Evolutionary conservation across 441 rosid species (phyloP), one percentile per base, ranked within the genome.

Genomic region (Pelargonium citronellum): DNA sequence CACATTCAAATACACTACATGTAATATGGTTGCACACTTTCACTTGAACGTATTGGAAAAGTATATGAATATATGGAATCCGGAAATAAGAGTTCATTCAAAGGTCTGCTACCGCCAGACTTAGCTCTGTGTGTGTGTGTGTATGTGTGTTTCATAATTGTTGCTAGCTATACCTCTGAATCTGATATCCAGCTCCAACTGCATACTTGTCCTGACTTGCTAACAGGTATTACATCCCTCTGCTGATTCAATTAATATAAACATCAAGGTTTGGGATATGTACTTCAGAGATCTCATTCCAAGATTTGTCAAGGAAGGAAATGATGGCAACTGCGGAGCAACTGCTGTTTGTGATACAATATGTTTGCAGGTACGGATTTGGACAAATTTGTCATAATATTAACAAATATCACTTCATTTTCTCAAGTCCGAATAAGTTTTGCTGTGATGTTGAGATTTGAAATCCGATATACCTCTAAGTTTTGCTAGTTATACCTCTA

Each of bases 321-420:
- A 90, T 80, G 99, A 95, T 82, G 95, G 97, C 20, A 95, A 95
- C 37, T 86, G 78, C 72, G 99, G 99, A 47, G 89, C 97, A 61
- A 78, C 95, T 37, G 99, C 97, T 64, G 92, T 90, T 67, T 95
- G 99, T 72, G 99, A 91, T 70, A 86, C 97, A 0, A 81, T 87
- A 7, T 91, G 97, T 78, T 77, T 95, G 76, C 96, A 94, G 91
- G 97, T 91, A 75, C 65, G 77, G 47, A 24, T 47, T 71, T 69
- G 20, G 5, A 47, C 69, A 49, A 5, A 39, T 34, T 8, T 67
- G 34, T 51, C 49, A 19, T 13, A 7, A 7, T 64, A 55, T 34
- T 12, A 12, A 49, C 39, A 27, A 64, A 41, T 62, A 41, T 65
- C 66, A 55, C 69, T 53, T 22, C 17, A 64, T 9, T 71, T 49